A percentile compares a stretch with the other conserved stretches of the same genome.
Evolutionary conservation across 2,329 filamentous ascomycete genomes (phyloP).

Genomic region (Monilinia polystroma): DNA sequence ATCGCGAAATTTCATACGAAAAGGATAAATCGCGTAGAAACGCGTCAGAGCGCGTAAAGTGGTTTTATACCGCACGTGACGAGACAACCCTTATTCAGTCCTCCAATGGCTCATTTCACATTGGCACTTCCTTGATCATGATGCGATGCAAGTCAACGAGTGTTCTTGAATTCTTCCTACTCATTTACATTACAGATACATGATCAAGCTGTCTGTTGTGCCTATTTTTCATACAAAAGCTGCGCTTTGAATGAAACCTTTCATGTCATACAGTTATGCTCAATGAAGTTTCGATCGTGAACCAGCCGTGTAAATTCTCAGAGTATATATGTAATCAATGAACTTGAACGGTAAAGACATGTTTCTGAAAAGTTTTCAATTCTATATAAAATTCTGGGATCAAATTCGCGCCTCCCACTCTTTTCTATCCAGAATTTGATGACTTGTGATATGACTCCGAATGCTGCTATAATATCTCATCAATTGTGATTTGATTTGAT

Average conservation of each 20-base stretch:
- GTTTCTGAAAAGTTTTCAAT: not conserved
- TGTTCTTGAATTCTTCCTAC: not conserved
- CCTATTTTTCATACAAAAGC: not conserved
- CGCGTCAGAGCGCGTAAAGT: conserved; percentile 21
- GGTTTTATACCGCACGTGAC: not conserved
- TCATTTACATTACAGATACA: too few relatives aligned
- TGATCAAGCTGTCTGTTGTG: not conserved
- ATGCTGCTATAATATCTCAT: too few relatives aligned
- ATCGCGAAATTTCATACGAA: conserved; percentile 21
- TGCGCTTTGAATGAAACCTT: too few relatives aligned
- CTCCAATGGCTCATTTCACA: too few relatives aligned
- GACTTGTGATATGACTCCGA: too few relatives aligned
- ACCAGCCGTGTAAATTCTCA: not conserved
- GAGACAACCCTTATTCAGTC: too few relatives aligned
- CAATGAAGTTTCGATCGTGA: not conserved
- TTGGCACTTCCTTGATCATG: not conserved
- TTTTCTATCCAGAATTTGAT: too few relatives aligned
- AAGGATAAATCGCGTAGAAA: conserved; percentile 18
- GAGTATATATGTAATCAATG: not conserved
- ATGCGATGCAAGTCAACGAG: not conserved
- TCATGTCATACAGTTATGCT: not conserved
- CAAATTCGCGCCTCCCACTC: too few relatives aligned
- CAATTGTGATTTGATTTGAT: too few relatives aligned
- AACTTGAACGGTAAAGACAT: not conserved
- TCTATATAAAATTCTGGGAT: not conserved